These are phyloP conservation scores for Diaporthe sp. DNA, from an alignment of 2,329 filamentous ascomycete genomes.

Conservation along the genomic window DNA sequence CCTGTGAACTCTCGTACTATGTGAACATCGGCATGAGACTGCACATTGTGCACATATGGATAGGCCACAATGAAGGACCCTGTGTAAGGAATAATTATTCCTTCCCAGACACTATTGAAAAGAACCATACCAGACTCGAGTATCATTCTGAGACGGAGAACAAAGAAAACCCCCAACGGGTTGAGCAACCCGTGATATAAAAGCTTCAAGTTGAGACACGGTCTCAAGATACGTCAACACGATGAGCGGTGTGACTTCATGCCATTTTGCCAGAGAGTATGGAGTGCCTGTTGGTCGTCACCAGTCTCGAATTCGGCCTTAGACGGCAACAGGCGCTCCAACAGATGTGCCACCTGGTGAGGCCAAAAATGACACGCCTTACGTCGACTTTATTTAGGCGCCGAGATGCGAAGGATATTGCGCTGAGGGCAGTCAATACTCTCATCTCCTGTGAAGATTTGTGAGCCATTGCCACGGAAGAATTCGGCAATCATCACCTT, in stretches of 20 bases:
- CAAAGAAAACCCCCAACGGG: not conserved
- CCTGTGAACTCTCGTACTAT: no score
- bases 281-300: not conserved
- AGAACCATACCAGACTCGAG: no score
- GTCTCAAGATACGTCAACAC: not conserved
- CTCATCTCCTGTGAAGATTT: not conserved
- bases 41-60: not conserved
- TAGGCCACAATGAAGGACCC: not conserved
- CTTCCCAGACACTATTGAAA: no score
- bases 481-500: not conserved
- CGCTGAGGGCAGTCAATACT: not conserved
- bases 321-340: not conserved
- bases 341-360: not conserved
- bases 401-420: no score
- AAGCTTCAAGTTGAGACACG: not conserved
- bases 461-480: not conserved
- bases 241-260: not conserved
- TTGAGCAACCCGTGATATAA: fast-evolving
- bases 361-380: not conserved
- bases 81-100: not conserved
- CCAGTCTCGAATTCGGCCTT: not conserved
- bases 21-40: not conserved
- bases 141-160: not conserved
- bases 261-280: not conserved
- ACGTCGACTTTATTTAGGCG: no score